phyloP scores from a whole-genome alignment of 495 filamentous ascomycete genomes.

The Aspergillus campestris region DNA sequence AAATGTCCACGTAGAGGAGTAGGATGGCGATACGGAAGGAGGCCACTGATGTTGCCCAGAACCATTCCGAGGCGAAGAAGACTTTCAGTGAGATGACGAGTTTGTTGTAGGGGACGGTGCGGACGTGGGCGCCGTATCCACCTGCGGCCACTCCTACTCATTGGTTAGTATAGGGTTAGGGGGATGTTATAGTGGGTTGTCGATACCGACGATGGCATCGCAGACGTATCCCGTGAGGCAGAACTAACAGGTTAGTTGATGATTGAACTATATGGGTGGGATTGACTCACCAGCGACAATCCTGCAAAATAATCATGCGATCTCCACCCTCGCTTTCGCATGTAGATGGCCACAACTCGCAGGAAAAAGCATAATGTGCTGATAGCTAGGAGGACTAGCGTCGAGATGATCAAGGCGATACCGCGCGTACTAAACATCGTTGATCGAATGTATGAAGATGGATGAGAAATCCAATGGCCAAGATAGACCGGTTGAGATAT shows the following conservation, averaged over 20 bases:
- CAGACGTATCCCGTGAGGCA: slow-evolving; percentile 1
- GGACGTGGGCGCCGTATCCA: slow-evolving; percentile 5
- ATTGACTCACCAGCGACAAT: slow-evolving; percentile 1
- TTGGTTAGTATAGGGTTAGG: neutral
- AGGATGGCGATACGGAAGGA: slow-evolving; percentile 10
- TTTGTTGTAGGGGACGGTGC: neutral
- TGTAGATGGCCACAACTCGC: neutral
- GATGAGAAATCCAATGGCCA: no score
- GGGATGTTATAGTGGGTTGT: neutral
- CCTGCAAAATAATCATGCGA: slow-evolving; percentile 7
- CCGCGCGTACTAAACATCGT: no score
- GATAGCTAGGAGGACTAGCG: slow-evolving; percentile 2
- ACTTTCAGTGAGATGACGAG: slow-evolving; percentile 9
- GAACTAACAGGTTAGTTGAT: neutral
- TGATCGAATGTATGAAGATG: no score
- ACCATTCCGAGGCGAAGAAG: slow-evolving; percentile 13
- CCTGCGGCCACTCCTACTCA: neutral
- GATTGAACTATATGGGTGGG: neutral
- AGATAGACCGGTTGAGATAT: no score
- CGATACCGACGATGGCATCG: slow-evolving; percentile 3
- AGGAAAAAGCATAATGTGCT: neutral
- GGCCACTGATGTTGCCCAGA: slow-evolving; percentile 5
- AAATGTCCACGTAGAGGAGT: slow-evolving; percentile 7
- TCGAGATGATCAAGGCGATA: slow-evolving; percentile 1
- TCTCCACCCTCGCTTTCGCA: neutral